Evolutionary conservation across 805 yeast species (phyloP), one percentile per base, ranked within the genome.

Genomic region (Ogataea trehalophila): DNA sequence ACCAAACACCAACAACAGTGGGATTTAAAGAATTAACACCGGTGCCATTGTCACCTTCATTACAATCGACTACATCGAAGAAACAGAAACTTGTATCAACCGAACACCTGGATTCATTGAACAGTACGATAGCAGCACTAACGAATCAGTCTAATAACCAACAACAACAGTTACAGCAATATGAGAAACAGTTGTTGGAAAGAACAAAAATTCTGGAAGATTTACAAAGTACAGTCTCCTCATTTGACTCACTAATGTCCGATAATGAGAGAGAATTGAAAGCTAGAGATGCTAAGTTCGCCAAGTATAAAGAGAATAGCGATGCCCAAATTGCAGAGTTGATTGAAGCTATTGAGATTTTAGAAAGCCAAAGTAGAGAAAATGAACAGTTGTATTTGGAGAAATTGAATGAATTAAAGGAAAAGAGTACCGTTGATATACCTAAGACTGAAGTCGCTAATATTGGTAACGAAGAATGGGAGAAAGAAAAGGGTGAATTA

Each of bases 301-400:
- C 58, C n/a, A 73, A 70, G 45, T 80, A 74, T 48, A 76, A 74
- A 56, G 57, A 56, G 17, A 75, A 69, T 26, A 73, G 76, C 39
- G 85, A 80, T 43, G 56, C 62, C 15, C 85, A 83, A 40, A 68
- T 85, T 29, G 76, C 73, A 41, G 86, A 83, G 57, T 69, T 85
- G 66, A 61, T 83, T 41, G 79, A 76, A 43, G 80, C 79, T 16
- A 71, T 83, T 42, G 83, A 77, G 49, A 65, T 78, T 39, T 70
- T 83, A 60, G 77, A 79, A 39, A 61, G 66, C 33, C 79, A 80
- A 38, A 80, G 80, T 35, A 74, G 72, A 43, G 85, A 81, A 49
- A 79, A 76, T 48, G 84, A 77, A 50, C 58, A 60, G 18, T 63
- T 76, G 33, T 80, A 75, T 55, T 67, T 72, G 43, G 62, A 65